A percentile compares a stretch with the other conserved stretches of the same genome.
These are phyloP conservation scores for Colletotrichum truncatum DNA, from an alignment of 2,329 filamentous ascomycete genomes.

Conservation along the genomic window DNA sequence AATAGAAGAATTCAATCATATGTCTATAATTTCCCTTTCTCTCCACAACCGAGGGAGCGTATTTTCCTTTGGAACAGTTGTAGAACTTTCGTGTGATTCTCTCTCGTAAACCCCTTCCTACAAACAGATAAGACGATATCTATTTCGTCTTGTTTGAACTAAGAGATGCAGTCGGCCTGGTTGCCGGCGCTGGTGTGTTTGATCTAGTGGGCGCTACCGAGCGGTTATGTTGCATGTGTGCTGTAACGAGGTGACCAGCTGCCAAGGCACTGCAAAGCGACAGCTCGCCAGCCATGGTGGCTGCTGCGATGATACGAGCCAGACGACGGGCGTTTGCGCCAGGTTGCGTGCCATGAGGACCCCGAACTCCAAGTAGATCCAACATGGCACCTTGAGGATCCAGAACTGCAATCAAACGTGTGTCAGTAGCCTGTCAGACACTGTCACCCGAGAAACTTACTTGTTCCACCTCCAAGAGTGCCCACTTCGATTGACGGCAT, in stretches of 20 bases:
- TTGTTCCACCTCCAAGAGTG: constrained; percentile 94
- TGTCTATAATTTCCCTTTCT: too few relatives aligned
- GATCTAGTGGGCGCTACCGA: constrained; percentile 76
- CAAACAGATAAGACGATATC: too few relatives aligned
- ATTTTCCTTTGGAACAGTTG: too few relatives aligned
- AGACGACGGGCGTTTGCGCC: constrained; percentile 92
- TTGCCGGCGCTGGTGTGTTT: constrained; percentile 68
- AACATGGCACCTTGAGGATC: constrained; percentile 97
- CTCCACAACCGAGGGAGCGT: too few relatives aligned
- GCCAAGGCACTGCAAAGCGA: constrained; percentile 92
- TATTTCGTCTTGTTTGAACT: too few relatives aligned
- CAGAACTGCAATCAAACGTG: too few relatives aligned
- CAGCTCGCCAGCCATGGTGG: constrained; percentile 89
- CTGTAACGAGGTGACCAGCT: constrained; percentile 88
- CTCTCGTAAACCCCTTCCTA: too few relatives aligned
- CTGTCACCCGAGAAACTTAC: too few relatives aligned
- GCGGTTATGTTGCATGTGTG: constrained; percentile 97
- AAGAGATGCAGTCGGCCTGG: too few relatives aligned
- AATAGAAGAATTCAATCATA: too few relatives aligned
- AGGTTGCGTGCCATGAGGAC: constrained; percentile 87
- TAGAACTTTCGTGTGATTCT: too few relatives aligned
- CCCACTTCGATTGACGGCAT: constrained; percentile 99
- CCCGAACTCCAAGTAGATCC: constrained; percentile 91
- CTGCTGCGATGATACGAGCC: constrained; percentile 87
- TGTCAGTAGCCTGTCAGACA: too few relatives aligned